Evolutionary conservation across 2,329 filamentous ascomycete genomes (phyloP), one percentile per base, ranked within the genome.

Genomic region (Aspergillus brasiliensis): DNA sequence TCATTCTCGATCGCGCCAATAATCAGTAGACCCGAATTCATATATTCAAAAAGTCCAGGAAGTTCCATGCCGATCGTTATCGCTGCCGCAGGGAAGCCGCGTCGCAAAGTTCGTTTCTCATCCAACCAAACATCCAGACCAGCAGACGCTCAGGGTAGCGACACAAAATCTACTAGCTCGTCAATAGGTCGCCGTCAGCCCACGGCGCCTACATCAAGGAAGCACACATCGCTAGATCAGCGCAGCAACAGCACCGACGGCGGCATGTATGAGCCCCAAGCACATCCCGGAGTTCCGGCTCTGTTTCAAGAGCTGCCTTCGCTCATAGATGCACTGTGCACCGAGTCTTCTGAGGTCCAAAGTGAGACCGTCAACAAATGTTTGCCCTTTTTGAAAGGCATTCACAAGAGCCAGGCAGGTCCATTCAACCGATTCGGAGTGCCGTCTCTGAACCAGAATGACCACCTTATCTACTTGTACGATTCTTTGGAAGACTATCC

Each of bases 371-470:
- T 91, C 57, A 77, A 86, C 38, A 83, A 85, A 69, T 91, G 91
- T 68, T 77, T 92, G 28, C 88, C 89, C 0, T 89, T 88, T 65
- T 81, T 96, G 15, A 78, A 80, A 34, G 78, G 79, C 71, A 72
- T 69, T 53, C 73, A 75, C n/a, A 82, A 78, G 44, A 80, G 81
- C 51, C 80, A 83, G 60, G 78, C 81, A 23, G 75, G 77, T 19
- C 75, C 77, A 25, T 83, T 85, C 77, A 97, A 96, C 77, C 78
- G 78, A 54, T 81, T 88, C 73, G 92, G 92, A 13, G 80, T 97
- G 37, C 91, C 92, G 13, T 83, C 82, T 58, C 84, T 99, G n/a
- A 84, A 88, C 67, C 86, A 89, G 44, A 78, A 81, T 59, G 76
- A 78, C 44, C 86, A 88, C 70, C 64, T 80, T 44, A 71, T 68